Evolutionary conservation across 2,329 filamentous ascomycete species (phyloP).

Genomic region (Colletotrichum chlorophyti): DNA sequence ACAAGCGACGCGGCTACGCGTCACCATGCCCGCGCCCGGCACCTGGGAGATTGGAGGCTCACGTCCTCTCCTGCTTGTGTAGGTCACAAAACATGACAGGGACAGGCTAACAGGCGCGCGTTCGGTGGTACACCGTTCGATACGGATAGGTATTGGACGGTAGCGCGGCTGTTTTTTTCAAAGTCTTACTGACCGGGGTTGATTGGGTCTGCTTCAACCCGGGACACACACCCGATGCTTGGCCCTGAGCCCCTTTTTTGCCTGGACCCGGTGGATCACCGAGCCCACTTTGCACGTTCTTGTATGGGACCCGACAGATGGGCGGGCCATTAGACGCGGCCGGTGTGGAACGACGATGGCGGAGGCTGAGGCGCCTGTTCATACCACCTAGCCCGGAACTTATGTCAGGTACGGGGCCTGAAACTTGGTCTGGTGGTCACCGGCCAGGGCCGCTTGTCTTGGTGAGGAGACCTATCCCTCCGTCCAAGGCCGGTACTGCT

Average conservation of each 20-base stretch:
- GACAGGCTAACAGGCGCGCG: slow-evolving; percentile 5
- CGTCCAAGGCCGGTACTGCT: not conserved
- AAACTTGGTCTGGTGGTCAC: slow-evolving; percentile 23
- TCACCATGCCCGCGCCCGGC: not conserved
- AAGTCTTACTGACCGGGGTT: not conserved
- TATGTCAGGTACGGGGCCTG: slow-evolving; percentile 14
- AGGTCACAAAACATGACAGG: not conserved
- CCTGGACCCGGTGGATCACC: not conserved
- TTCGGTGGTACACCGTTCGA: not conserved
- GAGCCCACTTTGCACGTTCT: not conserved
- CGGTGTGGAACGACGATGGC: not conserved
- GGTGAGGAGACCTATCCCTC: not conserved
- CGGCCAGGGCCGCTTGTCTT: slow-evolving; percentile 20
- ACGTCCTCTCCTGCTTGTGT: not conserved
- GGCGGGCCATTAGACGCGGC: not conserved
- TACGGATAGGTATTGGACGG: not conserved
- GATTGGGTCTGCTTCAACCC: slow-evolving; percentile 26
- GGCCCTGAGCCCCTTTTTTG: not conserved
- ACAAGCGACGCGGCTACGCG: slow-evolving; percentile 26
- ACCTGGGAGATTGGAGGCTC: slow-evolving; percentile 5
- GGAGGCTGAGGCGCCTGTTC: slow-evolving; percentile 28
- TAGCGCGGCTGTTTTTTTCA: slow-evolving; percentile 15
- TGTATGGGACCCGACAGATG: not conserved
- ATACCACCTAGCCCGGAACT: slow-evolving; percentile 2
- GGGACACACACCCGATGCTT: not conserved